Conservation (phyloP, 371 early-diverging fungal genomes). For the Saksenaea oblongispora region DNA sequence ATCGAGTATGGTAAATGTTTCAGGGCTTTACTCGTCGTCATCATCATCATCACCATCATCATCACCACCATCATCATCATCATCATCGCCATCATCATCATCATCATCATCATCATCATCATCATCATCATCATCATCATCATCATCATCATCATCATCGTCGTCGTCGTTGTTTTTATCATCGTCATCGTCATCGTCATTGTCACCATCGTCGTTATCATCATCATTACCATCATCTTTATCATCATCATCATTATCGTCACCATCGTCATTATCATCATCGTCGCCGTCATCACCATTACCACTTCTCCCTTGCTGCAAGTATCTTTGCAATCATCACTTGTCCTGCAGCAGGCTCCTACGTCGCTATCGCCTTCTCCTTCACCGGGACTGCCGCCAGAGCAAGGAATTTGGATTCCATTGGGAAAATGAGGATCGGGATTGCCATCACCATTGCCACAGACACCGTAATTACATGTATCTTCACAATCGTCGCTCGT, state of each 20-base stretch:
- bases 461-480: not conserved
- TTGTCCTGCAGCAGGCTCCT: not conserved
- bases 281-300: not conserved
- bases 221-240: not conserved
- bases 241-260: not conserved
- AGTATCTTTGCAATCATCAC: slow-evolving; percentile 2
- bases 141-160: slow-evolving; percentile 4
- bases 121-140: not conserved
- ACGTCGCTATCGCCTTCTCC: not conserved
- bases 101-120: not conserved
- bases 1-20: no score
- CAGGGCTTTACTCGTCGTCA: not conserved
- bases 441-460: not conserved
- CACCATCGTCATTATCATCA: not conserved
- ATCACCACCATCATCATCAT: not conserved
- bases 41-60: not conserved
- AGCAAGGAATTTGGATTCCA: not conserved
- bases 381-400: not conserved
- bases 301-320: not conserved
- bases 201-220: not conserved
- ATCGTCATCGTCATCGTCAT: slow-evolving; percentile 8
- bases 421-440: not conserved
- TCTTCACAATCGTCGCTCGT: not conserved
- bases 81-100: not conserved
- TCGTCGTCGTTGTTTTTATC: not conserved